Percentiles rank a stretch among this genome's conserved stretches.
These are phyloP conservation scores for Sanghuangporus weigelae DNA, from an alignment of 1,284 basidiomycete species.

Conservation along the genomic window DNA sequence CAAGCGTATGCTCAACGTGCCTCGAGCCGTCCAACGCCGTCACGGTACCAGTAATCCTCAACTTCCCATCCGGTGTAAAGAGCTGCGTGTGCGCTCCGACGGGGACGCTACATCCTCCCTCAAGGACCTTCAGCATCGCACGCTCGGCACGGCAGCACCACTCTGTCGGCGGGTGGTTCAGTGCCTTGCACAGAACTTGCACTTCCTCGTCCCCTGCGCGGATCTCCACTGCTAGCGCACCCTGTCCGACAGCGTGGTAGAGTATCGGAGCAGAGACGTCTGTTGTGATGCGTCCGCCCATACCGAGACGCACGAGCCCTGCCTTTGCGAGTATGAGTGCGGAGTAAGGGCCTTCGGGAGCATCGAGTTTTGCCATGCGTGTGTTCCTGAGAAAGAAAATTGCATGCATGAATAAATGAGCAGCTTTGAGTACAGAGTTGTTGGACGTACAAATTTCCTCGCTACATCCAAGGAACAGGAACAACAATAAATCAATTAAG, in stretches of 20 bases:
- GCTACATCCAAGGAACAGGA: constrained; percentile 36
- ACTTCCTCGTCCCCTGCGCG: constrained; percentile 65
- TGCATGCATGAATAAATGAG: background rate
- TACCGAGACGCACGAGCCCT: constrained; percentile 81
- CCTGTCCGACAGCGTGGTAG: constrained; percentile 92
- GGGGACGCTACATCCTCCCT: constrained; percentile 96
- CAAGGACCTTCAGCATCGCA: constrained; percentile 80
- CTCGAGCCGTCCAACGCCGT: constrained; percentile 68
- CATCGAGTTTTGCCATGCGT: constrained; percentile 89
- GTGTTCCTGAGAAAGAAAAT: too few species aligned
- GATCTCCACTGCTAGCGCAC: constrained; percentile 87
- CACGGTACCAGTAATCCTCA: constrained; percentile 73
- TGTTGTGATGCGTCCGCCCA: constrained; percentile 75
- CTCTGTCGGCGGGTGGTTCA: constrained; percentile 75
- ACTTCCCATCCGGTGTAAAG: constrained; percentile 29
- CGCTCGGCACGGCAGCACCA: constrained; percentile 82
- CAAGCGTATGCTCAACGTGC: constrained; percentile 67
- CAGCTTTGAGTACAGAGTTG: constrained; percentile 4
- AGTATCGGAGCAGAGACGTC: constrained; percentile 74
- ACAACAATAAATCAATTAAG: constrained; percentile 10
- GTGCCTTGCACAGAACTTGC: constrained; percentile 53
- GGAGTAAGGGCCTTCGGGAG: constrained; percentile 75
- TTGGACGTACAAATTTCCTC: constrained; percentile 70
- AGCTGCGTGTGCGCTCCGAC: constrained; percentile 77
- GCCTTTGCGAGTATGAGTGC: constrained; percentile 94